phyloP scores from a whole-genome alignment of 352 stramenopile genomes.

The Thalassiosira pacifica region DNA sequence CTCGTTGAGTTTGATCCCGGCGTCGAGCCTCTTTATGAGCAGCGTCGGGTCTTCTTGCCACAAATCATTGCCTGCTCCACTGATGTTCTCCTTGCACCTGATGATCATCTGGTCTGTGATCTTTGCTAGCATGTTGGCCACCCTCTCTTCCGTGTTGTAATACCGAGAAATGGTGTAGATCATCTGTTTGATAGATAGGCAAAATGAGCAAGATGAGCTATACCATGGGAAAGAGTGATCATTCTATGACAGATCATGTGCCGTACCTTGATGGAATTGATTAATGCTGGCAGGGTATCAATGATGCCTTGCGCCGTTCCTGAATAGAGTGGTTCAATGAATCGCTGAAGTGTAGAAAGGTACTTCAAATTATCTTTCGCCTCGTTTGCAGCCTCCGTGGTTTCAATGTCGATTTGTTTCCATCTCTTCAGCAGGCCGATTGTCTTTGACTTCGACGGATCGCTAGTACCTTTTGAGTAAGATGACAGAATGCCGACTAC shows the following conservation, averaged over 20 bases:
- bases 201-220: conserved; percentile 14
- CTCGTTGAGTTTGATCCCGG: conserved; percentile 97
- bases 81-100: conserved; percentile 96
- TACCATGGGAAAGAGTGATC: neutral
- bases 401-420: conserved; percentile 98
- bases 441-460: conserved; percentile 91
- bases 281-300: conserved; percentile 96
- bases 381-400: conserved; percentile 98
- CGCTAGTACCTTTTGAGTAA: conserved; percentile 82
- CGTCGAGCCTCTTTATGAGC: conserved; percentile 94
- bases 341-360: conserved; percentile 97
- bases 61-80: conserved; percentile 88
- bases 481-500: conserved; percentile 93
- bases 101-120: conserved; percentile 99
- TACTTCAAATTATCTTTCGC: conserved; percentile 99
- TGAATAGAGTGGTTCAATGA: conserved; percentile 91
- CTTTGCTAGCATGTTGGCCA: conserved; percentile 96
- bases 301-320: conserved; percentile 97
- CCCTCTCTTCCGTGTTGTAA: conserved; percentile 98
- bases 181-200: conserved; percentile 87
- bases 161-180: conserved; percentile 99
- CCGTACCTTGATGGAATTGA: conserved; percentile 97
- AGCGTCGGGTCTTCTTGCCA: conserved; percentile 95
- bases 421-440: conserved; percentile 94
- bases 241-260: conserved; percentile 7